Conservation (phyloP, 108 stramenopile species). For the Nannochloropsis oceanica region DNA sequence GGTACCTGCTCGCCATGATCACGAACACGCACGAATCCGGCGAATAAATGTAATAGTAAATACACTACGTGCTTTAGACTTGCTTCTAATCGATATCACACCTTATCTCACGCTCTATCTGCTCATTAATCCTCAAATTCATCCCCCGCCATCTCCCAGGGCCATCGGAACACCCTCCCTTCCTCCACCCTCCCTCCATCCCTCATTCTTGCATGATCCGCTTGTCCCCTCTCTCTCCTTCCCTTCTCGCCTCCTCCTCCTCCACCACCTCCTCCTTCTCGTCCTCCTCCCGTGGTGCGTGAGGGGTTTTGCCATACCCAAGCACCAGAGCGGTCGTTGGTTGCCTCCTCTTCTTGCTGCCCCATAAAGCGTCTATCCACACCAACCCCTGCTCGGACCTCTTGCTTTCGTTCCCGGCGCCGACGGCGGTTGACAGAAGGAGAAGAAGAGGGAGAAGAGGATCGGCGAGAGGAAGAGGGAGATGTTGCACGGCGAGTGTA, state of each 20-base stretch:
- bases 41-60: too few species aligned
- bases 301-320: background rate
- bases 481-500: background rate
- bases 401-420: background rate
- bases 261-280: background rate
- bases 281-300: background rate
- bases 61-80: too few species aligned
- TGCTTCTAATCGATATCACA: too few species aligned
- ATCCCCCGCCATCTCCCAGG: background rate
- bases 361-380: background rate
- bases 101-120: too few species aligned
- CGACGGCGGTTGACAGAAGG: background rate
- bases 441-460: background rate
- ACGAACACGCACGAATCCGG: too few species aligned
- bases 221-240: background rate
- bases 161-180: background rate
- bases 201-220: background rate
- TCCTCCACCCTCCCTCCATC: background rate
- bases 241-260: background rate
- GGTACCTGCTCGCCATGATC: too few species aligned
- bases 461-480: background rate
- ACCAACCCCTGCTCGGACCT: background rate
- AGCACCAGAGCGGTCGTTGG: background rate
- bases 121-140: background rate
- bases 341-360: background rate